Base-by-base conservation (phyloP, 257 asterid species). In the Rauvolfia tetraphylla region DNA sequence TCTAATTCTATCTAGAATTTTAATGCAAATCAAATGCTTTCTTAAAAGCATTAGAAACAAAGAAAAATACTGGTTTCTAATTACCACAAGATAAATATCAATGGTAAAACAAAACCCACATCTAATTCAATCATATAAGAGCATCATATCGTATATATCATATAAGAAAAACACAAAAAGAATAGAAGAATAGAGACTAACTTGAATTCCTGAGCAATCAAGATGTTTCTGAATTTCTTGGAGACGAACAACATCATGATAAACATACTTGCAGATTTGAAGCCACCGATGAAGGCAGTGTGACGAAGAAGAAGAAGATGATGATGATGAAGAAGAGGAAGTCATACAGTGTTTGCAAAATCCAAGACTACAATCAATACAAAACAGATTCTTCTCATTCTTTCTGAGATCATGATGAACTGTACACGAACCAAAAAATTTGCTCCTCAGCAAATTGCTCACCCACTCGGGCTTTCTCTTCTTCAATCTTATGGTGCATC, bases 261-360 rank as follows among this genome's bases (percentile, higher is more conserved):
- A 91, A 4, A 91, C 97, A 68, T 91, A 89, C 68, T 86, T 91
- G 85, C 97, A 88, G 83, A 91, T 87, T 84, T 91, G 95, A 38
- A 91, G 88, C 80, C 87, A 86, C 23, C 85, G 80, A 80, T 82
- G 92, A 79, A 78, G 83, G 72, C 77, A 79, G 54, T 79, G 87
- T 42, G 78, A 33, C 11, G 53, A 46, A 11, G 53, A 14, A 46
- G 46, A 41, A 1, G 51, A 46, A 12, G 89, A 68, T n/a, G n/a
- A n/a, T n/a, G n/a, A n/a, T n/a, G n/a, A n/a, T 18, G 68, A 62
- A 34, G 88, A 84, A 62, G 71, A 71, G 46, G 89, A 82, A 72
- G 54, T 23, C 54, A 87, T 68, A 78, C 96, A 91, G 68, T 90
- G 92, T 72, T 86, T 90, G 29, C 97, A 91, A 17, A 87, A 81